A percentile compares a stretch with the other conserved stretches of the same genome.
These are phyloP conservation scores for Castanea sativa DNA, from an alignment of 306 rosid genomes.

Conservation along the genomic window DNA sequence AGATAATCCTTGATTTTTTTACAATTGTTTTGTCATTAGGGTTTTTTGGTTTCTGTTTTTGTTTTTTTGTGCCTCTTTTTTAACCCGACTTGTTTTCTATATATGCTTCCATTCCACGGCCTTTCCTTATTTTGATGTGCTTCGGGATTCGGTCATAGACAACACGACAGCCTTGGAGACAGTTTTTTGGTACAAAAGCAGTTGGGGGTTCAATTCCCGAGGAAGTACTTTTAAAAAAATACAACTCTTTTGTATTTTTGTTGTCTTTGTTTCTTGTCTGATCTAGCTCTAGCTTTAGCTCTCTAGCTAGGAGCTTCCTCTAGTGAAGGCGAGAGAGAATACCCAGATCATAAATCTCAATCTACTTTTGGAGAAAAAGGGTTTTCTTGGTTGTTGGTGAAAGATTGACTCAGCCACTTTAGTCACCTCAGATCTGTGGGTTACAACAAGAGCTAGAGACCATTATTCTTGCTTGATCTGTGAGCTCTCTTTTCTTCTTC, in stretches of 20 bases:
- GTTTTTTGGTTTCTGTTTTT: slow-evolving; percentile 29
- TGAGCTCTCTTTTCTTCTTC: slow-evolving; percentile 32
- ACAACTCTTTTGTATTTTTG: slow-evolving; percentile 12
- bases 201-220: slow-evolving; percentile 46
- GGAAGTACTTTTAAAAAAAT: background rate
- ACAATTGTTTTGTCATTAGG: slow-evolving; percentile 24
- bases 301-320: slow-evolving; percentile 14
- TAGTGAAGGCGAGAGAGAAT: slow-evolving; percentile 19
- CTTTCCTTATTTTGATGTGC: slow-evolving; percentile 3
- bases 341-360: slow-evolving; percentile 5
- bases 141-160: slow-evolving; percentile 59
- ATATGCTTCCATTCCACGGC: slow-evolving; percentile 25
- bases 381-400: slow-evolving; percentile 1
- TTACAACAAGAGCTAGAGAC: background rate
- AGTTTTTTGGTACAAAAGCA: slow-evolving; percentile 17
- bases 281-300: background rate
- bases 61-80: slow-evolving; percentile 4
- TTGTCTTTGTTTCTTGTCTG: slow-evolving; percentile 39
- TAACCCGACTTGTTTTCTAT: slow-evolving; percentile 30
- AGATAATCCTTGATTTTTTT: background rate
- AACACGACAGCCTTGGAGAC: slow-evolving; percentile 17
- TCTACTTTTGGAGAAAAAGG: background rate
- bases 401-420: slow-evolving; percentile 19
- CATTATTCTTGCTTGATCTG: slow-evolving; percentile 29
- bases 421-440: slow-evolving; percentile 30